Conservation (phyloP, 1,284 basidiomycete species). For the Irpex sp. region DNA sequence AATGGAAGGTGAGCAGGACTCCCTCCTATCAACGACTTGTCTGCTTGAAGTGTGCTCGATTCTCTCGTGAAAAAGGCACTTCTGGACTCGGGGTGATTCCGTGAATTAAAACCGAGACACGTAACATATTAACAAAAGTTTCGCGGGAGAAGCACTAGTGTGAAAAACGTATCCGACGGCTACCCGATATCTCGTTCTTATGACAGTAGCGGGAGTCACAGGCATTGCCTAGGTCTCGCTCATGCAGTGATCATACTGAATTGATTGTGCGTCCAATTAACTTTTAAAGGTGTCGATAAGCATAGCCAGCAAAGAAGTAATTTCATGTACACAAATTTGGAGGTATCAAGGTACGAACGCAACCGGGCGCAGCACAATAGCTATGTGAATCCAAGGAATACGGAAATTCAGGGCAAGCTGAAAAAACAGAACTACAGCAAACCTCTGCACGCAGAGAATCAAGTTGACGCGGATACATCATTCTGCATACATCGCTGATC, state of each 20-base stretch:
- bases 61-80: neutral
- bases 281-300: neutral
- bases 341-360: neutral
- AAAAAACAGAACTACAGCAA: neutral
- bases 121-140: neutral
- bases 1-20: neutral
- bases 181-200: neutral
- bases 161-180: neutral
- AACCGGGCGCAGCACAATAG: neutral
- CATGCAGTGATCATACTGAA: neutral
- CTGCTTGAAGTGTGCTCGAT: too few relatives aligned
- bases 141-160: constrained; percentile 7
- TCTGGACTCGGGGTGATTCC: neutral
- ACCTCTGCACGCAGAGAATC: neutral
- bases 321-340: neutral
- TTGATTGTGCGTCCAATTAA: neutral
- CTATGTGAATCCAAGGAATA: too few relatives aligned
- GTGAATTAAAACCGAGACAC: neutral
- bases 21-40: too few relatives aligned
- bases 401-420: too few relatives aligned
- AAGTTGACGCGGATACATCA: constrained; percentile 3
- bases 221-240: neutral
- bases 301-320: neutral
- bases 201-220: neutral
- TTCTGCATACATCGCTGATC: neutral